A percentile compares a stretch with the other conserved stretches of the same genome.
These are phyloP conservation scores for Luzula sylvatica DNA, from an alignment of 176 grass and related monocot species.

Conservation along the genomic window DNA sequence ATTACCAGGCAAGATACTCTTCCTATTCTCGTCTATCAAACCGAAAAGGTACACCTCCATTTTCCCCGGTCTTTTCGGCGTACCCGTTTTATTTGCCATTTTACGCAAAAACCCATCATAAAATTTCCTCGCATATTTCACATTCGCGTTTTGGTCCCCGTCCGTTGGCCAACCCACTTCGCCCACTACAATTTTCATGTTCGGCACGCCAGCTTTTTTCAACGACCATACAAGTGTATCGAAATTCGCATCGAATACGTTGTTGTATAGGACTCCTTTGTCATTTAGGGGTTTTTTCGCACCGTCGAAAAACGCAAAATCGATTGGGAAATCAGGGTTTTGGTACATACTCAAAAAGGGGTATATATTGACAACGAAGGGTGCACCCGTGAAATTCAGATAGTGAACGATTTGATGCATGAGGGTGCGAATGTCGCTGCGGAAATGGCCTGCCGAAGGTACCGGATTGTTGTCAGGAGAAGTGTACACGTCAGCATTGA, in stretches of 20 bases:
- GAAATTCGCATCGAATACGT: constrained; percentile 75
- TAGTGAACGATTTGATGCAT: constrained; percentile 74
- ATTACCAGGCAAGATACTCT: constrained; percentile 65
- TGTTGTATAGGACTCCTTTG: constrained; percentile 57
- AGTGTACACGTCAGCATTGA: constrained; percentile 79
- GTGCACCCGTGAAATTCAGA: constrained; percentile 53
- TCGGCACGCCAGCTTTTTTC: constrained; percentile 52
- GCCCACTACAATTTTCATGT: constrained; percentile 72
- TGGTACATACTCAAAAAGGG: constrained; percentile 68
- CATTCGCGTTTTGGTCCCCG: constrained; percentile 56
- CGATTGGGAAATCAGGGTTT: constrained; percentile 57
- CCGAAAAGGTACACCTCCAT: constrained; percentile 74
- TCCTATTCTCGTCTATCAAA: constrained; percentile 68
- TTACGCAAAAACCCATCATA: constrained; percentile 67
- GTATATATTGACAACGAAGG: constrained; percentile 80
- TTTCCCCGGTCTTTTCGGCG: constrained; percentile 49
- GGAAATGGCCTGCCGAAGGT: constrained; percentile 65
- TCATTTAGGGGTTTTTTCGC: constrained; percentile 40
- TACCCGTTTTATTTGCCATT: constrained; percentile 41
- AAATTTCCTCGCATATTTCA: constrained; percentile 49
- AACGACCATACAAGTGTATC: constrained; percentile 85
- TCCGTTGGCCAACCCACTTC: constrained; percentile 87
- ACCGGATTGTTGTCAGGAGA: constrained; percentile 53
- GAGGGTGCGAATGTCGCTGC: constrained; percentile 46
- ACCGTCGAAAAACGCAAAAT: constrained; percentile 76